These are phyloP conservation scores for Pigoraptor vietnamica DNA, from an alignment of 78 protist species.

Conservation along the genomic window DNA sequence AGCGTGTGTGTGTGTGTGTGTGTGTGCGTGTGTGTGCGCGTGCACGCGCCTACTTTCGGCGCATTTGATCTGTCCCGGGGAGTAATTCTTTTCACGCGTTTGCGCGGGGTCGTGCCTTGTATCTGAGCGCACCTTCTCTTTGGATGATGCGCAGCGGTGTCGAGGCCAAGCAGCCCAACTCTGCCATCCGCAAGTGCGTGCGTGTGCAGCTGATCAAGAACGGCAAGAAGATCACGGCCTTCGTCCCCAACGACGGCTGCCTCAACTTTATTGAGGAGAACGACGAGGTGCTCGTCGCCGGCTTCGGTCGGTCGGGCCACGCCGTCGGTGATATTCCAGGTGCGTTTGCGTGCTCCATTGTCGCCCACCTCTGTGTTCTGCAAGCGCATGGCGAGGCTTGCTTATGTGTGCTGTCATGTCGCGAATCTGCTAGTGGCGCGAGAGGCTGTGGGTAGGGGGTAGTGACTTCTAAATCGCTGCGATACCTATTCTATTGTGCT, in stretches of 20 bases:
- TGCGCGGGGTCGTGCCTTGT: background rate
- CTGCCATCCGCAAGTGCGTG: slow-evolving; percentile 99
- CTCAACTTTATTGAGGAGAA: slow-evolving; percentile 98
- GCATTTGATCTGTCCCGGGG: background rate
- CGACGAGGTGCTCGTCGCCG: slow-evolving; percentile 97
- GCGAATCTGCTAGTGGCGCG: background rate
- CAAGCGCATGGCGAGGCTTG: background rate
- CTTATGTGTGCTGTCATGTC: background rate
- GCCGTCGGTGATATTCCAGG: slow-evolving; percentile 99
- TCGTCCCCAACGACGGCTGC: slow-evolving; percentile 99
- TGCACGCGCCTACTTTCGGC: too few relatives aligned
- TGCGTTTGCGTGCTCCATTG: slow-evolving; percentile 94
- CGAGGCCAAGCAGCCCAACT: slow-evolving; percentile 99
- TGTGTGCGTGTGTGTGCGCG: too few relatives aligned
- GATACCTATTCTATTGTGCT: too few relatives aligned
- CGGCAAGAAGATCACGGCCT: slow-evolving; percentile 99
- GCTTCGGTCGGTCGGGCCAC: slow-evolving; percentile 99
- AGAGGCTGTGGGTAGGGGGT: background rate
- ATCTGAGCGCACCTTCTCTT: background rate
- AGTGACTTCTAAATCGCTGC: too few relatives aligned
- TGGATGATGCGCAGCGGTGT: slow-evolving; percentile 78
- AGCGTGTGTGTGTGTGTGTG: too few relatives aligned
- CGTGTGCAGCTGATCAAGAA: slow-evolving; percentile 99
- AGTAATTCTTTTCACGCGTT: background rate
- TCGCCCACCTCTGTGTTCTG: background rate